Base-by-base conservation (phyloP, 2,329 filamentous ascomycete species). In the Sporothrix luriei region DNA sequence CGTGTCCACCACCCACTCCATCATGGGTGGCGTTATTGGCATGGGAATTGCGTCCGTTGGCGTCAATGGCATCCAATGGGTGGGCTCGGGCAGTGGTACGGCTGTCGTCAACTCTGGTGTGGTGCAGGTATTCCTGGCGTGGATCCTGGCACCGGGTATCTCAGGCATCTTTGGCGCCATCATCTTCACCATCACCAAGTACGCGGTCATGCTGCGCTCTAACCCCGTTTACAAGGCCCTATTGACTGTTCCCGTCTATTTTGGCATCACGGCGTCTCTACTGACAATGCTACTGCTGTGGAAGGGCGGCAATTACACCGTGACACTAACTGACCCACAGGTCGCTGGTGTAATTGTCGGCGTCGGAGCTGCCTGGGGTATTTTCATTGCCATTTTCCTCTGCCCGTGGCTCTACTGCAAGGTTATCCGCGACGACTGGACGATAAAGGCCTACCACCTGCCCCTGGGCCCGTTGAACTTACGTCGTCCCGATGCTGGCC, bases 231-330 rank as follows among this genome's bases (percentile, higher is more conserved):
- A 80, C 75, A 84, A 80, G 75, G 86, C 84, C 38, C 82, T 88
- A 67, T 74, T 82, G 65, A 77, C 82, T 7, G 82, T 87, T 0
- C 87, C 86, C 19, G 71, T 87, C 69, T 88, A 87, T 78, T 87
- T 88, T 74, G 84, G 80, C 75, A 74, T 87, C 55, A 86, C 86
- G 0, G 82, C 82, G 16, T 81, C 81, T 21, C 81, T 88, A 13
- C 79, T 88, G 16, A 81, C 82, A 74, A 85, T 91, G 76, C 85
- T 90, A 71, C 85, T 91, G 69, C 82, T 90, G 72, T 84, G 82
- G 82, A 84, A 84, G 77, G 83, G 82, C 48, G 82, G 80, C 51
- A 76, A 75, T 71, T 82, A 82, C 74, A 74, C 77, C 62, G 76
- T 88, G 71, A 80, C 81, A 11, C 79, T 89, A 48, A 83, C 78